A percentile compares a stretch with the other conserved stretches of the same genome.
phyloP scores from a whole-genome alignment of 176 grass and related monocot species.

The bread wheat (Triticum aestivum) region IWGSC_CS_RefSeq_v2.1 NC_057796.1:348701065-348701564 shows the following conservation, averaged over 20 bases:
- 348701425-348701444: slow-evolving; percentile 23
- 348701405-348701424: slow-evolving; percentile 88
- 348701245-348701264: slow-evolving; percentile 57
- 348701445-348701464: slow-evolving; percentile 30
- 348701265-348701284: slow-evolving; percentile 93
- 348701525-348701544: neutral
- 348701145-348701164: slow-evolving; percentile 6
- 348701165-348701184: neutral
- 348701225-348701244: neutral
- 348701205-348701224: neutral
- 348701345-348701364: slow-evolving; percentile 81
- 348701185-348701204: neutral
- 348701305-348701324: slow-evolving; percentile 91
- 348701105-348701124: slow-evolving; percentile 76
- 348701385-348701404: slow-evolving; percentile 65
- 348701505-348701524: neutral
- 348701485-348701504: neutral
- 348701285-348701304: slow-evolving; percentile 86
- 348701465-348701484: neutral
- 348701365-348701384: slow-evolving; percentile 72
- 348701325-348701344: slow-evolving; percentile 93
- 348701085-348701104: slow-evolving; percentile 59
- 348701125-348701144: slow-evolving; percentile 37
- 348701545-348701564: neutral
- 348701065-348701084: slow-evolving; percentile 59